Evolutionary conservation across 2,329 filamentous ascomycete species (phyloP).

Genomic region (Pestalotiopsis sp.): DNA sequence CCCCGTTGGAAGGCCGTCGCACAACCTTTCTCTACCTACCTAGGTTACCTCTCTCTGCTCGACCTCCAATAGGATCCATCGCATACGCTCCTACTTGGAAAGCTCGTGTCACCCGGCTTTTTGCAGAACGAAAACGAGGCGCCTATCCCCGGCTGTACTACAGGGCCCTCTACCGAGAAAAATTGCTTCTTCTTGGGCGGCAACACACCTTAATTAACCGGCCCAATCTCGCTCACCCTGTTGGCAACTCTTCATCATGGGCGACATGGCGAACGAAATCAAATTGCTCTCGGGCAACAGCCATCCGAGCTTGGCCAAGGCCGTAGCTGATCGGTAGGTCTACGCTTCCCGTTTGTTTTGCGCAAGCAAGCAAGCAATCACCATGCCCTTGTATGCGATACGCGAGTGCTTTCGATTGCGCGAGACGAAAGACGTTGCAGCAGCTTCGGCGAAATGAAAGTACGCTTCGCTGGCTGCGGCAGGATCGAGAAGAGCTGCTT

Average conservation of each 20-base stretch:
- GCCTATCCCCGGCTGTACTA: neutral
- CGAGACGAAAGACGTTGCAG: neutral
- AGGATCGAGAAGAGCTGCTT: neutral
- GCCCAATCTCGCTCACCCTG: conserved; percentile 5
- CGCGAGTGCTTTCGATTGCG: neutral
- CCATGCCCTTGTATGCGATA: neutral
- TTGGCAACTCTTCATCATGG: conserved; percentile 18
- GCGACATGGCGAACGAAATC: conserved; percentile 38
- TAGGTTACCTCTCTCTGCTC: neutral
- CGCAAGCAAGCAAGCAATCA: neutral
- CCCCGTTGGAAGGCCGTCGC: neutral
- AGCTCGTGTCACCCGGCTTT: neutral
- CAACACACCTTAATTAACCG: neutral
- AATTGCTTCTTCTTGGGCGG: neutral
- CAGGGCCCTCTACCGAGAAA: neutral
- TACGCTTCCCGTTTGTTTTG: neutral
- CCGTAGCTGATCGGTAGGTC: conserved; percentile 38
- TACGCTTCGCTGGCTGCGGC: too few relatives aligned
- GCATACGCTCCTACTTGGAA: neutral
- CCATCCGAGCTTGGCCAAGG: conserved; percentile 36
- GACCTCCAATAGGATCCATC: neutral
- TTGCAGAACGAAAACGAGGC: neutral
- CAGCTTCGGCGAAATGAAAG: too few relatives aligned
- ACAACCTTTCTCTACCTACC: neutral
- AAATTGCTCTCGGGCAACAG: conserved; percentile 41